phyloP scores from a whole-genome alignment of 1,284 basidiomycete genomes.

The Takashimella tepidaria region DNA sequence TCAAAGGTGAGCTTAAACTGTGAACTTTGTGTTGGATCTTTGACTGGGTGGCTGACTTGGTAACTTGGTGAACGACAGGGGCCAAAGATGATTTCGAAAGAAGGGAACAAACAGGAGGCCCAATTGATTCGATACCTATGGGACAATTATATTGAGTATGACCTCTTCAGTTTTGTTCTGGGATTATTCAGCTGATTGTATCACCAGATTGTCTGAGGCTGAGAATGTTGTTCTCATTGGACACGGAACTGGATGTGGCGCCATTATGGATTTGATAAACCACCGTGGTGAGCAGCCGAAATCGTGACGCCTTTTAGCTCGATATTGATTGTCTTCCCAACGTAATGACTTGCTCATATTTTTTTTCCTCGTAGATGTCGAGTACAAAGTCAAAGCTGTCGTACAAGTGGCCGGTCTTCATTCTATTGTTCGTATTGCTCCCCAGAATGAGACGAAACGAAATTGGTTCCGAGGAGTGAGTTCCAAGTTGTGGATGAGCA shows the following conservation, averaged over 20 bases:
- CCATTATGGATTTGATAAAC: slow-evolving; percentile 67
- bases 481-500: not conserved
- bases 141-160: slow-evolving; percentile 88
- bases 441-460: slow-evolving; percentile 30
- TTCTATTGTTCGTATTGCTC: slow-evolving; percentile 42
- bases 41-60: not conserved
- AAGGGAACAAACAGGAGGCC: slow-evolving; percentile 27
- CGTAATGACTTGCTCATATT: not conserved
- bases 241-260: slow-evolving; percentile 73
- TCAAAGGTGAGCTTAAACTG: slow-evolving; percentile 12
- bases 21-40: not conserved
- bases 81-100: slow-evolving; percentile 26
- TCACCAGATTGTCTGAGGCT: slow-evolving; percentile 61
- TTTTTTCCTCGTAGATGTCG: slow-evolving; percentile 51
- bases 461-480: slow-evolving; percentile 42
- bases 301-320: not conserved
- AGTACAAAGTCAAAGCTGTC: slow-evolving; percentile 61
- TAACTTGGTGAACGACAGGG: not conserved
- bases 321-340: not conserved
- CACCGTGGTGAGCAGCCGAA: slow-evolving; percentile 56
- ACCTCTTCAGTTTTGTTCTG: slow-evolving; percentile 18
- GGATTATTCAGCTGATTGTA: not conserved
- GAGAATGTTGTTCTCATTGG: slow-evolving; percentile 74
- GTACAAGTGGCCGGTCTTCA: slow-evolving; percentile 71
- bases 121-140: slow-evolving; percentile 77